Evolutionary conservation across 768 basidiomycete genomes (phyloP), one percentile per base, ranked within the genome.

Genomic region (Myochromella boudieri): DNA sequence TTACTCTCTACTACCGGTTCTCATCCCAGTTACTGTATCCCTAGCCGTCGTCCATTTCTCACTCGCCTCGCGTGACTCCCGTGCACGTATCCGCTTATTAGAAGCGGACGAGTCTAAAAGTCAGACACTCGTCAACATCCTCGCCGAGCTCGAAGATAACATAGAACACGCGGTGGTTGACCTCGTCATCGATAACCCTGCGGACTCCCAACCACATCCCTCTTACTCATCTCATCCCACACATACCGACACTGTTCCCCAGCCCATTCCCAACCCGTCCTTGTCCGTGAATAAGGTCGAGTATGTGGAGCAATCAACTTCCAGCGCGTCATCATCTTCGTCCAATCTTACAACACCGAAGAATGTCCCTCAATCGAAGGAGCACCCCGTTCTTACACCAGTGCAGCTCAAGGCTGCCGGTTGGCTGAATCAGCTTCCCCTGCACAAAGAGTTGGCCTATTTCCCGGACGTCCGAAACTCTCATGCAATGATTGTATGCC

Each of bases 401-500:
- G 58, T 73, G 9, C 90, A 93, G 58, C 72, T 64, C 12, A 70
- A 67, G 47, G 81, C 86, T 26, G 78, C 78, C 4, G 65, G 64
- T 5, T 76, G 71, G 62, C 69, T 93, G 29, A 91, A 91, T 62
- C 69, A 68, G 33, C 74, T 92, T 9, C 86, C 87, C 0, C 59
- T 92, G 37, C 75, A 81, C 69, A 92, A 91, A 65, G 77, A 87
- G 54, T 62, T 78, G 15, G 85, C 78, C 15, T 89, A 80, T 59
- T 82, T 91, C 54, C 65, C 71, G 15, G 66, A 67, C 1, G 72
- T 82, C 18, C 59, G 65, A 29, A 91, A 91, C 56, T 68, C 87
- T 21, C 90, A 93, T 65, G 87, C 76, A 4, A 69, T 79, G 46
- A 85, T 93, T 52, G 69, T 92, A 8, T 82, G 77, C 60, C 71